Evolutionary conservation across 1,284 basidiomycete species (phyloP).

Genomic region (Cutaneotrichosporon sp.): DNA sequence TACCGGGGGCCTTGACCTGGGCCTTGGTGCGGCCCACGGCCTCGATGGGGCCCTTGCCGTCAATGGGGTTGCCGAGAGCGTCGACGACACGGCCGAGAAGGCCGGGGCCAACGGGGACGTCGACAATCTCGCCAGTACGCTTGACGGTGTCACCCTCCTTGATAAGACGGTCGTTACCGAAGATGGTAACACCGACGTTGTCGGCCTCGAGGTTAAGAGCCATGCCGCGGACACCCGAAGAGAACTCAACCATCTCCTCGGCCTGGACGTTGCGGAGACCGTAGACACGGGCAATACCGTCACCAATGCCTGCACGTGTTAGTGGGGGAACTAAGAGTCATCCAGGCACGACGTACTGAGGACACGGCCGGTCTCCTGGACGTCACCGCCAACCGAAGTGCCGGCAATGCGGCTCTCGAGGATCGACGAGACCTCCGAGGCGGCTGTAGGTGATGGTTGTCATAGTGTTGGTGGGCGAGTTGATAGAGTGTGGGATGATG

Average conservation of each 20-base stretch:
- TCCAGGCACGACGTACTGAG: slow-evolving; percentile 66
- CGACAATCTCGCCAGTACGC: slow-evolving; percentile 99
- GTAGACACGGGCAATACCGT: slow-evolving; percentile 99
- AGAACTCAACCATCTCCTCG: slow-evolving; percentile 99
- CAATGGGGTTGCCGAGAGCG: slow-evolving; percentile 98
- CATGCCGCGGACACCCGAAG: slow-evolving; percentile 97
- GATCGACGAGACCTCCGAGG: slow-evolving; percentile 98
- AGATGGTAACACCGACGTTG: slow-evolving; percentile 99
- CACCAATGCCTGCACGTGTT: slow-evolving; percentile 78
- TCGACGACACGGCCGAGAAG: slow-evolving; percentile 98
- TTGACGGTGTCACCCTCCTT: slow-evolving; percentile 99
- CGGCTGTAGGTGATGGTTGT: slow-evolving; percentile 62
- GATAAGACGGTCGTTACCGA: slow-evolving; percentile 99
- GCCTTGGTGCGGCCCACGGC: slow-evolving; percentile 91
- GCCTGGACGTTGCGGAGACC: slow-evolving; percentile 76
- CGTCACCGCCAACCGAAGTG: slow-evolving; percentile 82
- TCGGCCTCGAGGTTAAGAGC: slow-evolving; percentile 99
- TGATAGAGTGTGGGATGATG: slow-evolving; percentile 1
- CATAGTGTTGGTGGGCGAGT: background rate
- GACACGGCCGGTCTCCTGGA: slow-evolving; percentile 98
- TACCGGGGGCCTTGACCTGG: slow-evolving; percentile 97
- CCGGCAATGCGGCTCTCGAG: slow-evolving; percentile 98
- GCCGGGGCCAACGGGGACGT: slow-evolving; percentile 94
- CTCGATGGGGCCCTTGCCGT: slow-evolving; percentile 97
- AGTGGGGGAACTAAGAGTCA: slow-evolving; percentile 2